Percentiles rank a stretch among this genome's conserved stretches.
Evolutionary conservation across 1,284 basidiomycete species (phyloP).

Genomic region (Pseudozyma pruni): DNA sequence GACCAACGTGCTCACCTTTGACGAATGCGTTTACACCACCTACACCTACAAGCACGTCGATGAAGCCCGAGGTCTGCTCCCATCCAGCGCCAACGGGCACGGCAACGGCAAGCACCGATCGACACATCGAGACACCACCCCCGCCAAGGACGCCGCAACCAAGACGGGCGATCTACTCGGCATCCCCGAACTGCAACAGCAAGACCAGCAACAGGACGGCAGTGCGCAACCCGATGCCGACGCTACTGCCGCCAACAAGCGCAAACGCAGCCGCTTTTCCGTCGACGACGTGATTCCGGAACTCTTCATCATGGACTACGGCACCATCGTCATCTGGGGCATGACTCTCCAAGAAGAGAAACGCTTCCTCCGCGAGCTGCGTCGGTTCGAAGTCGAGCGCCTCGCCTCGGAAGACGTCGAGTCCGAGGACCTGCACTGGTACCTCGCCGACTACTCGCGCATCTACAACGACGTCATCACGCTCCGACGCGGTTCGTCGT

Average conservation of each 20-base stretch:
- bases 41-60: slow-evolving; percentile 66
- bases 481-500: slow-evolving; percentile 89
- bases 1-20: slow-evolving; percentile 71
- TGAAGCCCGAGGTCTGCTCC: slow-evolving; percentile 50
- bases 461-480: slow-evolving; percentile 99
- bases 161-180: slow-evolving; percentile 64
- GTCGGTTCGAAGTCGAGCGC: slow-evolving; percentile 90
- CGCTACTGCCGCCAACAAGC: slow-evolving; percentile 12
- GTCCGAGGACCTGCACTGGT: slow-evolving; percentile 96
- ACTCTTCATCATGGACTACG: slow-evolving; percentile 88
- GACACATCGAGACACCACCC: neutral
- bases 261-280: slow-evolving; percentile 44
- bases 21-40: slow-evolving; percentile 67
- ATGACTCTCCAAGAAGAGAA: slow-evolving; percentile 93
- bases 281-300: slow-evolving; percentile 60
- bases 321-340: slow-evolving; percentile 94
- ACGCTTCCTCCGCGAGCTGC: slow-evolving; percentile 82
- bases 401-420: slow-evolving; percentile 73
- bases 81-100: slow-evolving; percentile 15
- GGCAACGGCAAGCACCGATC: slow-evolving; percentile 16
- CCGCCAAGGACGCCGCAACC: neutral
- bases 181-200: slow-evolving; percentile 55
- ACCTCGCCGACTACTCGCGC: slow-evolving; percentile 88
- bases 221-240: neutral
- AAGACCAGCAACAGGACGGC: slow-evolving; percentile 32